Base-by-base conservation (phyloP, 768 basidiomycete species). In the Epithele typhae region DNA sequence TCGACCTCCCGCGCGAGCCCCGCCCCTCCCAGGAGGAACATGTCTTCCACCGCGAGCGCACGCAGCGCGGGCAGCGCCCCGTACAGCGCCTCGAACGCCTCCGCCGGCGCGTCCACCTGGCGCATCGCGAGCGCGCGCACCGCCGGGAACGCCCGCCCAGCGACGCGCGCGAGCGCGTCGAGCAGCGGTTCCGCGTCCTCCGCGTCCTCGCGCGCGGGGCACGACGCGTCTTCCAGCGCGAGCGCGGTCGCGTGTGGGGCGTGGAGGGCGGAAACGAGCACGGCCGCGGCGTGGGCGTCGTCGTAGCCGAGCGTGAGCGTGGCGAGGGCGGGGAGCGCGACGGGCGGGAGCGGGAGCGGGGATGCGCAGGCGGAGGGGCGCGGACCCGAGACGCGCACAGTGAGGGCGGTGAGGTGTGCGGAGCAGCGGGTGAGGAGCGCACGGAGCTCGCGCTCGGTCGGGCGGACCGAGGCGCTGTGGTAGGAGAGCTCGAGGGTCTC, bases 391-490 rank as follows among this genome's bases (percentile, higher is more conserved):
- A 73, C 75, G 43, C 66, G 68, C 23, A 84, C 51, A 27, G 60
- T 64, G 38, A 84, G 68, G 39, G 63, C 66, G 41, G 61, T 58
- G 36, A 84, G 66, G 14, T 61, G 48, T 5, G 70, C 67, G 33
- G 64, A 71, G 33, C 64, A 72, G 10, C 67, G 60, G n/a, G 51
- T 37, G 6, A 82, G 69, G 19, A 82, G 63, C 17, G 57, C 55
- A 43, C 62, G 65, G 52, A 80, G 71, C 50, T 76, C 74, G 21
- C 53, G 49, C 22, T 68, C 53, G 33, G 69, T 69, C 1, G 79
- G 81, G n/a, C 79, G 75, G 38, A 80, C 78, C 41, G 78, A 70
- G n/a, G 53, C 43, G 15, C 70, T 72, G 57, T 77, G 78, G 39
- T 75, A 81, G 9, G 73, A 66, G n/a, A 82, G 68, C 43, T 75